These are phyloP conservation scores for Vigna unguiculata DNA, from an alignment of 306 rosid genomes.

Conservation along the genomic window DNA sequence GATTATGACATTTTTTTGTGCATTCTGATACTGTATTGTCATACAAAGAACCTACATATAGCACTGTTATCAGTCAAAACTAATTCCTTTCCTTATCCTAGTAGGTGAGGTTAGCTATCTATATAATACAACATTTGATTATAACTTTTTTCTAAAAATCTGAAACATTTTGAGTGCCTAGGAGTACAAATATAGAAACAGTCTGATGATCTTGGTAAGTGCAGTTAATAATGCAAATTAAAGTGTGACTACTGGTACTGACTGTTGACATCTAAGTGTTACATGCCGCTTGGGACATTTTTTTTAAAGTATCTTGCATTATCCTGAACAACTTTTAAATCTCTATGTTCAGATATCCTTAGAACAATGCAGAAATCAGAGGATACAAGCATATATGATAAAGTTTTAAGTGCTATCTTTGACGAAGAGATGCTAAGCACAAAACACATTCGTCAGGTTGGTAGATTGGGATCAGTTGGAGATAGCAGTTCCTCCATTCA, in stretches of 20 bases:
- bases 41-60: neutral
- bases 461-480: constrained; percentile 59
- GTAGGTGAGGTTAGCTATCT: constrained; percentile 3
- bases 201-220: constrained; percentile 30
- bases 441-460: constrained; percentile 63
- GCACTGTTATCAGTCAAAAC: constrained; percentile 25
- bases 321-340: constrained; percentile 37
- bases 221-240: constrained; percentile 35
- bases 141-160: constrained; percentile 19
- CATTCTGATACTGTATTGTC: constrained; percentile 33
- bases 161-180: constrained; percentile 26
- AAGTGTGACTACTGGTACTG: constrained; percentile 23
- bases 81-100: neutral
- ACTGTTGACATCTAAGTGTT: constrained; percentile 2
- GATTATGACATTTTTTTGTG: constrained; percentile 41
- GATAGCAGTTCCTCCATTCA: constrained; percentile 61
- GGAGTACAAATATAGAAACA: constrained; percentile 27
- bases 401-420: constrained; percentile 85
- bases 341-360: constrained; percentile 69
- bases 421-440: constrained; percentile 73
- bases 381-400: constrained; percentile 83
- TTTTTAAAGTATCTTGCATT: constrained; percentile 27
- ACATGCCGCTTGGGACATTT: constrained; percentile 10
- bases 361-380: constrained; percentile 89
- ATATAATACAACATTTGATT: constrained; percentile 14